These are phyloP conservation scores for Trichoderma polysporum DNA, from an alignment of 2,329 filamentous ascomycete genomes.

Conservation along the genomic window DNA sequence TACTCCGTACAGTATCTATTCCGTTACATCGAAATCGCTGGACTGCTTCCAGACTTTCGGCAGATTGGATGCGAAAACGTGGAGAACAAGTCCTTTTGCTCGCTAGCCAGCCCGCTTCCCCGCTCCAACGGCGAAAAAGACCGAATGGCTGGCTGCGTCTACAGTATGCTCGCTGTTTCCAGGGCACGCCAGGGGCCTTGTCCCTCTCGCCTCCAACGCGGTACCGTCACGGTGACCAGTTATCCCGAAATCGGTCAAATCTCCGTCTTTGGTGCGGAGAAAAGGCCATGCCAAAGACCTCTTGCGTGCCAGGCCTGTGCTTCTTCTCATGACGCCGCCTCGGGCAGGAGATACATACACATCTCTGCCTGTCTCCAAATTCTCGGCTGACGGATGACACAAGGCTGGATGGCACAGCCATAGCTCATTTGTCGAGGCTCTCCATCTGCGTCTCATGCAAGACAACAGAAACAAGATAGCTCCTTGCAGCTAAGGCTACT, in stretches of 20 bases:
- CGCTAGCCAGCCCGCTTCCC: conserved; percentile 6
- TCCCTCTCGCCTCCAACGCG: neutral
- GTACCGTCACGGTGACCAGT: conserved; percentile 3
- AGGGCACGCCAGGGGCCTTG: neutral
- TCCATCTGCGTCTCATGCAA: neutral
- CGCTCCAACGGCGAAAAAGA: neutral
- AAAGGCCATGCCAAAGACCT: neutral
- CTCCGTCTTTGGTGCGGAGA: conserved; percentile 15
- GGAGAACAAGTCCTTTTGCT: conserved; percentile 9
- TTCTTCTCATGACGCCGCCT: neutral
- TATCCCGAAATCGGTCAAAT: conserved; percentile 12
- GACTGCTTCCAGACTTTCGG: conserved; percentile 9
- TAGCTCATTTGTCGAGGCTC: neutral
- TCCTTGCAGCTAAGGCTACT: neutral
- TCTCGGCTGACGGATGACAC: neutral
- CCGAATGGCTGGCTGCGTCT: conserved; percentile 4
- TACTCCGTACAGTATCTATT: neutral
- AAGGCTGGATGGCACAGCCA: neutral
- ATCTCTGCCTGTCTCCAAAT: neutral
- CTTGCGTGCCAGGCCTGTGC: neutral
- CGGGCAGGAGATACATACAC: too few species aligned
- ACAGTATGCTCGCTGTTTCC: neutral
- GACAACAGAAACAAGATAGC: neutral
- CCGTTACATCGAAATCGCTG: neutral
- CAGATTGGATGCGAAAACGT: conserved; percentile 8